Conservation (phyloP, 2,329 filamentous ascomycete species). For the Exophiala oligosperma region DNA sequence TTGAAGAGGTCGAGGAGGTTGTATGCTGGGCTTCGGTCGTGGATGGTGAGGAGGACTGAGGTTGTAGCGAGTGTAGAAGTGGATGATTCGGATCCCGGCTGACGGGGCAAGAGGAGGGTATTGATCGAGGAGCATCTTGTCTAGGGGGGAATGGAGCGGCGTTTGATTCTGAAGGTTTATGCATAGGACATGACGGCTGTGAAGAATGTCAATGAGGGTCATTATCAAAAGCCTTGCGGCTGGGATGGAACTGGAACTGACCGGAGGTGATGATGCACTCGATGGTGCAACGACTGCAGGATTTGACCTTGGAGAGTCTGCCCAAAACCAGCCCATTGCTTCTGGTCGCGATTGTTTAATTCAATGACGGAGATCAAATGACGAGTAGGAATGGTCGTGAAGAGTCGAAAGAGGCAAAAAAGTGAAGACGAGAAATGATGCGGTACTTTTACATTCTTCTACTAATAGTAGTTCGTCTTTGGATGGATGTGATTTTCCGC, state of each 20-base stretch:
- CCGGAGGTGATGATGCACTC: constrained; percentile 61
- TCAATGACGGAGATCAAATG: neutral
- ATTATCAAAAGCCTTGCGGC: constrained; percentile 15
- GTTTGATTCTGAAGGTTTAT: constrained; percentile 47
- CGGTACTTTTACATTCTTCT: neutral
- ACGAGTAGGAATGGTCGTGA: neutral
- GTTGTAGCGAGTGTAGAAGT: constrained; percentile 1
- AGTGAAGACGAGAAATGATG: neutral
- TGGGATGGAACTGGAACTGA: constrained; percentile 37
- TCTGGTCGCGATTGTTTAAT: neutral
- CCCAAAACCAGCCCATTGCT: constrained; percentile 72
- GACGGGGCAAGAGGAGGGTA: constrained; percentile 34
- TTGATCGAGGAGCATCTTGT: constrained; percentile 26
- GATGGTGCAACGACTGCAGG: constrained; percentile 43
- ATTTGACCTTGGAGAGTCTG: constrained; percentile 49
- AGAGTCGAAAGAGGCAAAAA: neutral
- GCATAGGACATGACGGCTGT: constrained; percentile 70
- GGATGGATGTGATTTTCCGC: neutral
- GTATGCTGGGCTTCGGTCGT: constrained; percentile 10
- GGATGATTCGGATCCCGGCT: constrained; percentile 27
- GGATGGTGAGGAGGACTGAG: constrained; percentile 25
- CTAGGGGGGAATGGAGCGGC: constrained; percentile 29
- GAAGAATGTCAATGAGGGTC: neutral
- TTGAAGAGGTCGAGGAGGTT: constrained; percentile 39
- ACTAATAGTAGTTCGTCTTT: neutral